A percentile compares a stretch with the other conserved stretches of the same genome.
Conservation (phyloP, 768 basidiomycete species). For the Tricholoma sp. region DNA sequence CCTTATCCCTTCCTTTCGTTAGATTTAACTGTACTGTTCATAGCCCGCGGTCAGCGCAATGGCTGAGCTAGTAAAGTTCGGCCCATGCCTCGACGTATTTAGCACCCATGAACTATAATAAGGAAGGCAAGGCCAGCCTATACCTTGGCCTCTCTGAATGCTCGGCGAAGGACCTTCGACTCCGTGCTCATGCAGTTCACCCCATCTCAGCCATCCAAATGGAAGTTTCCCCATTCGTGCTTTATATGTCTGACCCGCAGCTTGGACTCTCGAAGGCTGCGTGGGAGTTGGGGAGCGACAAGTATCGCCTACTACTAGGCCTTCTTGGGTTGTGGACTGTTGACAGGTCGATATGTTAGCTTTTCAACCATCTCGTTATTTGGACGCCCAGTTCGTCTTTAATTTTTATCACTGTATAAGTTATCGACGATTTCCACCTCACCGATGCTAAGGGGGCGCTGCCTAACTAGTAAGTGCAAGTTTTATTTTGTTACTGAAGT, state of each 20-base stretch:
- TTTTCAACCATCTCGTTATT: no score
- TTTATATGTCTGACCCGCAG: slow-evolving; percentile 37
- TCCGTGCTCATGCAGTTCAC: slow-evolving; percentile 44
- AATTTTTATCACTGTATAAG: no score
- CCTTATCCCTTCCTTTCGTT: no score
- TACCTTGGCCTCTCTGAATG: slow-evolving; percentile 49
- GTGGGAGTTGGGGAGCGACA: slow-evolving; percentile 42
- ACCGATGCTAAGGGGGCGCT: no score
- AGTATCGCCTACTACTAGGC: slow-evolving; percentile 38
- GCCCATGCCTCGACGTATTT: no score
- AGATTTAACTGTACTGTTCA: slow-evolving; percentile 11
- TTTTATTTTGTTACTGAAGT: no score
- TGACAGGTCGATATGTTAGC: no score
- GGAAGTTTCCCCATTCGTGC: slow-evolving; percentile 38
- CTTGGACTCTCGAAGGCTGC: slow-evolving; percentile 33
- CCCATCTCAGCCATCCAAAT: slow-evolving; percentile 41
- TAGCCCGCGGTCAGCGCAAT: slow-evolving; percentile 30
- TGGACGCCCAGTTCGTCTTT: no score
- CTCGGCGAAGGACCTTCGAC: slow-evolving; percentile 36
- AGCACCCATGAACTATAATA: slow-evolving; percentile 2
- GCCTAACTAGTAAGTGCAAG: no score
- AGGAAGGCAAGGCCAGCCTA: slow-evolving; percentile 38
- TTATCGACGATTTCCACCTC: no score
- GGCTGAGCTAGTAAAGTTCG: no score
- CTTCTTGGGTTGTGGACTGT: no score